Base-by-base conservation (phyloP, 202 grass and related monocot species). In the Hordeum pubiflorum region DNA sequence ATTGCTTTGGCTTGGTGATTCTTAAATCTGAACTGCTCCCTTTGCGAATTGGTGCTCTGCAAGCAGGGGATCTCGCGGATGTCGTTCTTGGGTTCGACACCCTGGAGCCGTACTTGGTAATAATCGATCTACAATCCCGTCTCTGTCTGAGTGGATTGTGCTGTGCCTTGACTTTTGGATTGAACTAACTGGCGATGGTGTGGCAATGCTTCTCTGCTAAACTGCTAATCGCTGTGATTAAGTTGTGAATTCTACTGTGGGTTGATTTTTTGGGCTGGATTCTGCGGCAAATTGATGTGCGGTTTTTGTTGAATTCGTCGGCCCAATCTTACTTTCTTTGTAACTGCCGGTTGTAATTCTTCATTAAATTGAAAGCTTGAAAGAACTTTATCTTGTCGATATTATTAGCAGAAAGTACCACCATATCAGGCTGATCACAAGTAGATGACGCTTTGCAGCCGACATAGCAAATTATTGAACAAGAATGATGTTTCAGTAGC, bases 61-160 rank as follows among this genome's bases (percentile, higher is more conserved):
- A 24, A 31, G 72, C 87, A 92, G 92, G 89, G 72, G 81, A 90
- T 69, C 70, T 82, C 61, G 82, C 85, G 1, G 92, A 92, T 50
- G 87, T 95, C 56, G 89, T 92, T 69, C 89, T 95, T 78, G 89
- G 89, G 78, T 95, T 95, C 60, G 92, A 95, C 40, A 83, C 73
- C 21, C 75, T 92, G 50, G 89, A 92, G 10, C 89, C 87, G 0
- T 95, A 95, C 67, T 58, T 90, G 85, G 89, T 95, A 81, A 88
- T 7, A 69, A 23, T 2, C 66, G 81, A 34, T 91, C 14, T 85
- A 43, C 32, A 18, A 11, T 73, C 32, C 41, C 36, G 24, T 41
- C 22, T 43, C 34, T 24, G 15, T 80, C 24, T 80, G 17, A 36
- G n/a, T 1, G 27, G 21, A 17, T 15, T 36, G 36, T 67, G 4